These are phyloP conservation scores for Metarhizium sp. DNA, from an alignment of 2,329 filamentous ascomycete genomes.

Conservation along the genomic window DNA sequence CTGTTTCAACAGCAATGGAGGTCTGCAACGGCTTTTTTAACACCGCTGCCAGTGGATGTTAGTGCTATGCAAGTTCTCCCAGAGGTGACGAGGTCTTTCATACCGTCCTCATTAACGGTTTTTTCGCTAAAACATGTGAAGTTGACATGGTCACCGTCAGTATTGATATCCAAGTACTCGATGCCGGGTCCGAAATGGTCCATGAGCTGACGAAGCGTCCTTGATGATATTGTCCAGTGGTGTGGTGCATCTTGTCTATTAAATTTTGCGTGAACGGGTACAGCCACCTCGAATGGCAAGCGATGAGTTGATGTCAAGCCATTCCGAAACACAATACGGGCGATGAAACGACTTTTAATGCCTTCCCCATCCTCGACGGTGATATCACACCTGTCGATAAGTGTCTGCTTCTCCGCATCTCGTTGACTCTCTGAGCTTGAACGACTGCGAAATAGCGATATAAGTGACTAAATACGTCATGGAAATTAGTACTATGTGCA, in stretches of 20 bases:
- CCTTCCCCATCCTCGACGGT: slow-evolving; percentile 62
- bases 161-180: slow-evolving; percentile 71
- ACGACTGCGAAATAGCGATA: slow-evolving; percentile 66
- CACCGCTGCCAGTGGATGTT: slow-evolving; percentile 41
- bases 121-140: slow-evolving; percentile 80
- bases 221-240: slow-evolving; percentile 63
- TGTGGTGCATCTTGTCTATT: slow-evolving; percentile 56
- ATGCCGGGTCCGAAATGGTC: slow-evolving; percentile 75
- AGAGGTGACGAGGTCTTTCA: slow-evolving; percentile 6
- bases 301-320: slow-evolving; percentile 70
- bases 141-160: slow-evolving; percentile 62
- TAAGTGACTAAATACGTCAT: slow-evolving; percentile 39
- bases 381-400: slow-evolving; percentile 67
- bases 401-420: slow-evolving; percentile 54
- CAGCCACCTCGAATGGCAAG: slow-evolving; percentile 62
- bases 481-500: background rate
- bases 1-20: slow-evolving; percentile 65
- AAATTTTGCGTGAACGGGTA: slow-evolving; percentile 71
- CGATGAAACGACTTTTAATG: slow-evolving; percentile 63
- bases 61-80: background rate
- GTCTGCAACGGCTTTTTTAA: slow-evolving; percentile 74
- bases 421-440: slow-evolving; percentile 45
- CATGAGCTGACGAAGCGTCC: slow-evolving; percentile 63
- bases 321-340: slow-evolving; percentile 66
- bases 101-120: slow-evolving; percentile 51